A percentile compares a stretch with the other conserved stretches of the same genome.
phyloP scores from a whole-genome alignment of 2,329 filamentous ascomycete species.

The Sporothrix luriei region DNA sequence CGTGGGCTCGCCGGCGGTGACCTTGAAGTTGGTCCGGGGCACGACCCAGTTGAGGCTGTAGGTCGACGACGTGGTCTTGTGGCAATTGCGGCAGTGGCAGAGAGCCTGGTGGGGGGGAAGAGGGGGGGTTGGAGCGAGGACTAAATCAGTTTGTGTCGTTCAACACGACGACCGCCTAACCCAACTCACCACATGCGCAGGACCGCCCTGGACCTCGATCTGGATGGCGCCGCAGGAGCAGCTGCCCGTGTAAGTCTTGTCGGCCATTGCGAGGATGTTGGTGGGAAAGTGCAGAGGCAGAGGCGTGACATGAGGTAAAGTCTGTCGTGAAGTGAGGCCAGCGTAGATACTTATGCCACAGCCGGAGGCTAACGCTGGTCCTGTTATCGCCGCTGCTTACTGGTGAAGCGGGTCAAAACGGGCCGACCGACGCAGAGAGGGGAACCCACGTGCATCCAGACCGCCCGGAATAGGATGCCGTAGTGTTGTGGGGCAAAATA shows the following conservation, averaged over 20 bases:
- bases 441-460: neutral
- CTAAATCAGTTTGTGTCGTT: neutral
- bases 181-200: constrained; percentile 16
- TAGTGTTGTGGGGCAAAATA: too few relatives aligned
- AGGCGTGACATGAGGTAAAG: neutral
- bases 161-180: neutral
- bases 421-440: neutral
- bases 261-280: neutral
- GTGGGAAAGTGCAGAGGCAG: neutral
- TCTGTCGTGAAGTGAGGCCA: neutral
- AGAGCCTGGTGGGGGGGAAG: neutral
- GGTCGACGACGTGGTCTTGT: constrained; percentile 20
- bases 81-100: constrained; percentile 23
- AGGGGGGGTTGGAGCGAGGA: neutral
- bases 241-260: constrained; percentile 16
- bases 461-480: neutral
- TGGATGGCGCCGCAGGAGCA: constrained; percentile 15
- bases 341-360: neutral
- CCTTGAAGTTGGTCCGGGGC: neutral
- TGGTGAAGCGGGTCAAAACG: neutral
- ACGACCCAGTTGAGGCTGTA: constrained; percentile 23
- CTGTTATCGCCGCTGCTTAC: constrained; percentile 9
- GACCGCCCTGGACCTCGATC: constrained; percentile 7
- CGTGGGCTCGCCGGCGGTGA: constrained; percentile 1
- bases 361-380: neutral